Percentiles rank a stretch among this genome's conserved stretches.
Conservation (phyloP, 306 rosid genomes). For the Arachis hypogaea region DNA sequence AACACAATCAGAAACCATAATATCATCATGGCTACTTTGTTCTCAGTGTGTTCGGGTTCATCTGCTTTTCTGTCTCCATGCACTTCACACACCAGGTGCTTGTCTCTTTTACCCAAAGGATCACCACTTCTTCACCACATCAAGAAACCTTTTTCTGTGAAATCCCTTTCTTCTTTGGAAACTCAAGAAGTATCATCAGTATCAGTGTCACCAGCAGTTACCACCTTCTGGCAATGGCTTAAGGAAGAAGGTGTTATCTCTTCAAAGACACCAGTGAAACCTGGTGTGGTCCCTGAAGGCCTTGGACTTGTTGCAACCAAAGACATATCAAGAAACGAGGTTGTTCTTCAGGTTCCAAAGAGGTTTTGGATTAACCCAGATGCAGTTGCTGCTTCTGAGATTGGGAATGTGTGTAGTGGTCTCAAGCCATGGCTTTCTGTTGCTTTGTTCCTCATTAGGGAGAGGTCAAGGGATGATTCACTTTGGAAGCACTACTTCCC, state of each 20-base stretch:
- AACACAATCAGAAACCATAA: constrained; percentile 11
- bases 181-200: constrained; percentile 42
- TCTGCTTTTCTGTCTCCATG: constrained; percentile 41
- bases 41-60: constrained; percentile 43
- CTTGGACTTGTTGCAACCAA: constrained; percentile 70
- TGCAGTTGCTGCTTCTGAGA: constrained; percentile 82
- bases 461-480: constrained; percentile 65
- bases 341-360: constrained; percentile 89
- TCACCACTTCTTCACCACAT: constrained; percentile 33
- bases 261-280: constrained; percentile 73
- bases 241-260: constrained; percentile 80
- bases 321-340: constrained; percentile 74
- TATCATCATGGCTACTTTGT: constrained; percentile 43
- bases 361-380: constrained; percentile 95
- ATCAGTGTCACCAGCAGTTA: constrained; percentile 61
- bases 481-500: constrained; percentile 72
- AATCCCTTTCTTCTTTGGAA: constrained; percentile 49
- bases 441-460: constrained; percentile 75
- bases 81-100: constrained; percentile 33
- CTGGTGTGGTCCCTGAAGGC: constrained; percentile 76
- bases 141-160: constrained; percentile 41
- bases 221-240: constrained; percentile 89
- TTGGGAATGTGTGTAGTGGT: constrained; percentile 71
- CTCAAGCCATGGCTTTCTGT: constrained; percentile 92
- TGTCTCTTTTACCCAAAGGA: constrained; percentile 11